Conservation (phyloP, 148 eudicot species). For the Nepenthes mirabilis region DNA sequence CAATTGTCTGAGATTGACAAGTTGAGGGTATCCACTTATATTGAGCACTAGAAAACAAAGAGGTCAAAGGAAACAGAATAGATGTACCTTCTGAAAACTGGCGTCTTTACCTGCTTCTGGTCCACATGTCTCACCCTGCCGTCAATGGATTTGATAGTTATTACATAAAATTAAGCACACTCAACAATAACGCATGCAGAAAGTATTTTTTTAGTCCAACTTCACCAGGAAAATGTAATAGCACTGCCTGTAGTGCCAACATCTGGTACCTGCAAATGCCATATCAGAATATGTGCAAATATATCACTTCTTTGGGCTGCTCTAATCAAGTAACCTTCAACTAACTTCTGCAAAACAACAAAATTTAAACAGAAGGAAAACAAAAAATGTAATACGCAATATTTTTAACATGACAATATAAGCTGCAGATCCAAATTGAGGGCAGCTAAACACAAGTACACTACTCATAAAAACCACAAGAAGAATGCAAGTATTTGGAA, state of each 20-base stretch:
- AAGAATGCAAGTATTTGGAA: no score
- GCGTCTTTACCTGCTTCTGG: conserved; percentile 76
- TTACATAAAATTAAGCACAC: conserved; percentile 5
- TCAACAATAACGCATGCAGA: not conserved
- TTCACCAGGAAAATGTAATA: conserved; percentile 4
- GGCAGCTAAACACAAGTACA: no score
- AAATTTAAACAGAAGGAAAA: conserved; percentile 1
- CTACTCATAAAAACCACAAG: no score
- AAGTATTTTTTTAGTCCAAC: not conserved
- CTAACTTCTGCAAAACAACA: conserved; percentile 53
- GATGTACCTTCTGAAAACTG: conserved; percentile 46
- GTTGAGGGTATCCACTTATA: no score
- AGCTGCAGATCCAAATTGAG: no score
- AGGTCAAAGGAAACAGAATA: not conserved
- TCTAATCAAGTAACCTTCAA: conserved; percentile 94
- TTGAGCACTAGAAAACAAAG: not conserved
- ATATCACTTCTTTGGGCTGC: conserved; percentile 94
- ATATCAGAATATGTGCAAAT: conserved; percentile 90
- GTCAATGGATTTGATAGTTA: conserved; percentile 14
- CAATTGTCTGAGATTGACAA: no score
- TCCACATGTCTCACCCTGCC: conserved; percentile 73
- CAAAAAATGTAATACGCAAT: no score
- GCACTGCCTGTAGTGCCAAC: conserved; percentile 1
- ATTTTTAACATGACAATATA: no score
- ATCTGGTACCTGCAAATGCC: conserved; percentile 78